Evolutionary conservation across 371 early-diverging fungal genomes (phyloP), one percentile per base, ranked within the genome.

Genomic region (Mucor indicus): DNA sequence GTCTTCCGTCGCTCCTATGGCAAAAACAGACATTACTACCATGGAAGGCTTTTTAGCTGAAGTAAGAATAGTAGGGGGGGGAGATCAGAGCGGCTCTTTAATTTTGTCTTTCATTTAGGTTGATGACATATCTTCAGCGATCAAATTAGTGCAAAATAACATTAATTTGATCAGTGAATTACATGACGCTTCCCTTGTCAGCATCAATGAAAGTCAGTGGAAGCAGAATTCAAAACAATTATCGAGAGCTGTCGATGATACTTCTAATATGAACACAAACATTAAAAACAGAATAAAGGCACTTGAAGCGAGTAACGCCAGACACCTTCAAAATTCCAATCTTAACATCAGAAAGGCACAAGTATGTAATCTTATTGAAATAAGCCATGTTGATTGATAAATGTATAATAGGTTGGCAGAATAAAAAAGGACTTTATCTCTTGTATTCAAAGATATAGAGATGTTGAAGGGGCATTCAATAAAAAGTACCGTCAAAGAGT

Each of bases 401-500:
- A 6, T 20, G 6, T 27, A 40, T 21, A 53, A 15, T 64, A 91
- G 83, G 88, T 86, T 54, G 81, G 77, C 4, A 71, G 81, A 20
- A 47, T 90, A 48, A 85, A 88, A 38, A 90, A 90, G 50, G 84
- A 84, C 60, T 93, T 94, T 50, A 67, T 92, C 57, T 87, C 89
- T 43, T 78, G 84, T 22, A 89, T 94, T 72, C 83, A 81, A 51
- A 79, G 87, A 32, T 94, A 90, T 55, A 89, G 89, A 67, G 75
- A 80, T 38, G 79, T 89, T 7, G 92, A 94, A 60, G 81, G 79
- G 33, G 81, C 85, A 41, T 90, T 86, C 54, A 84, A 89, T 49
- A 83, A 86, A 54, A 90, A 90, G 59, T 89, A 89, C 57, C 86
- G 90, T 53, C 85, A 85, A 37, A 75, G 92, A 38, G 82, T 93